Evolutionary conservation across 1,139 yeast genomes (phyloP), one percentile per base, ranked within the genome.

Genomic region (Eremothecium cymbalariae): DNA sequence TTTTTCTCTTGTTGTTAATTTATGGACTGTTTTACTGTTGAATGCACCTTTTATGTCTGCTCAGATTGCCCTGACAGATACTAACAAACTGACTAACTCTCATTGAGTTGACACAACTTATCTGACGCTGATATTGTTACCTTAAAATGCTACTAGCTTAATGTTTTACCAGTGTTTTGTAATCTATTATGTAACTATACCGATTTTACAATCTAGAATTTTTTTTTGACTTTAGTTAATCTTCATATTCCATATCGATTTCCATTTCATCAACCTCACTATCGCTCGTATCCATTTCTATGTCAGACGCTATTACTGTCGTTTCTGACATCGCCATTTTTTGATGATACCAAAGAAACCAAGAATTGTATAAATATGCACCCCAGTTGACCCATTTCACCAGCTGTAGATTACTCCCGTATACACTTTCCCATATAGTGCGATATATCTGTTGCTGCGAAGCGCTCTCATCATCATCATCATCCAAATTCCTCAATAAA

Each of bases 331-430:
- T 14, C 11, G 13, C 5, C 2, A 18, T 8, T 11, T 18, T 17
- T 5, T 14, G 16, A 12, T 39, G 44, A 28, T 37, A 41, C 60
- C 60, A 55, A 4, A 21, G 30, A 2, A 43, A 31, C 60, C 60
- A 55, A 16, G 32, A 33, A 4, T 37, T 13, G 33, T 49, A 52
- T 5, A 47, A 12, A 3, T 44, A 8, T 8, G 32, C 29, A 12
- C 36, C 39, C 42, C 44, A 40, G 39, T 54, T 50, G n/a, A 38
- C 36, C 59, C 59, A 53, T 32, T 35, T 41, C 15, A 52, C 40
- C 3, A 55, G 24, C 32, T 51, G 57, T 30, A 50, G 24, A 5
- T 40, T 32, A n/a, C 47, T 48, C 15, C 39, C 42, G 9, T 47
- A 43, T 3, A 49, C 36, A 32, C 46, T 39, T 23, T 46, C 48